Evolutionary conservation across 139 green algal species (phyloP), one percentile per base, ranked within the genome.

Genomic region (Chlamydomonas schloesseri): DNA sequence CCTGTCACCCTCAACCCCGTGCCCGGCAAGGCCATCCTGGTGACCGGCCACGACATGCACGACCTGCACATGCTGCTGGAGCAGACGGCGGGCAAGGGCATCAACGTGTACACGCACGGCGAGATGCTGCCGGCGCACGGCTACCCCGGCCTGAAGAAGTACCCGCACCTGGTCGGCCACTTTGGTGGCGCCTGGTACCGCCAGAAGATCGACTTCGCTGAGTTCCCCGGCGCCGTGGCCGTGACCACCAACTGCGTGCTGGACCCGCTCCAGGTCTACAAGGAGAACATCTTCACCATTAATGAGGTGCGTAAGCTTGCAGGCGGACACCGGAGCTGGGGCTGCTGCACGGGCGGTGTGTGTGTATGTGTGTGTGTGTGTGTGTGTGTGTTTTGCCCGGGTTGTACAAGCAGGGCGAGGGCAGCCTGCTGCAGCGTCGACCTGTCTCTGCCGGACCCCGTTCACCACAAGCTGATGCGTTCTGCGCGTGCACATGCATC

Each of bases 51-150:
- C 87, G 95, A 97, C 91, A 91, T 97, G 90, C 82, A 94, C 60
- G 95, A 96, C 89, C 89, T 95, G 55, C 50, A 96, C 28, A 75
- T 76, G 33, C 84, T 96, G 89, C 90, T 97, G 50, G 67, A 91
- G 84, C 92, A 94, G 83, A 97, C 92, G n/a, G 88, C 92, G 80
- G 94, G 92, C 82, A 97, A 67, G 2, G 91, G 93, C 58, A 91
- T 96, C 83, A 94, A 96, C 80, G 82, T 96, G 18, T 96, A 96
- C 94, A 96, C 94, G 42, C 94, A 96, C 78, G 93, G 93, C 24
- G 42, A 96, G 93, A 94, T 96, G 90, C 89, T 96, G 82, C 93
- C 93, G 23, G 94, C 91, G 1, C 94, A 97, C 72, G 94, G 91
- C 64, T 96, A 96, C 91, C 94, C 94, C 33, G 88, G 72, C 15